phyloP scores from a whole-genome alignment of 1,284 basidiomycete species.

The Fomes fomentarius region DNA sequence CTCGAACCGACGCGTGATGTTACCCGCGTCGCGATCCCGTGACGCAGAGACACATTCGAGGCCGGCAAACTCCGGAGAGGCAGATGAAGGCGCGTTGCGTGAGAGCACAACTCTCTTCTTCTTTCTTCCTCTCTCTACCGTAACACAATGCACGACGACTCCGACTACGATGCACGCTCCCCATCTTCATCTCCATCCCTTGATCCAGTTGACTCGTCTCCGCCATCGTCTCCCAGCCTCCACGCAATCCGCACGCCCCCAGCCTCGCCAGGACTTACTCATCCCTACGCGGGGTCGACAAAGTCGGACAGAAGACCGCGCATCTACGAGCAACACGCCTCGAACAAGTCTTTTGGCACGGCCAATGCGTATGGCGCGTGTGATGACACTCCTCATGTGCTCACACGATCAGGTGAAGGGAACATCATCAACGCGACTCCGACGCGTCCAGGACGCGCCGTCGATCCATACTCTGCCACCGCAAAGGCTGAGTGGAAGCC shows the following conservation, averaged over 20 bases:
- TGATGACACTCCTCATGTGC: not conserved
- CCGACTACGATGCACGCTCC: not conserved
- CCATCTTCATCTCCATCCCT: conserved; percentile 19
- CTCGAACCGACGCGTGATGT: not conserved
- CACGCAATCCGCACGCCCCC: conserved; percentile 21
- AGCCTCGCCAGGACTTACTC: conserved; percentile 27
- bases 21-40: conserved; percentile 9
- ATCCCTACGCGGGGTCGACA: conserved; percentile 34
- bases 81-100: not conserved
- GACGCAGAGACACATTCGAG: not conserved
- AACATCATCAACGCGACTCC: conserved; percentile 13
- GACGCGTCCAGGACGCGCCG: conserved; percentile 15
- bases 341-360: not conserved
- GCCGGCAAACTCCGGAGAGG: too few species aligned
- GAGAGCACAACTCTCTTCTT: not conserved
- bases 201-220: conserved; percentile 19
- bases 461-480: conserved; percentile 26
- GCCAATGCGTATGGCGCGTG: conserved; percentile 3
- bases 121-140: not conserved
- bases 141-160: not conserved
- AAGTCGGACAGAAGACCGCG: conserved; percentile 28
- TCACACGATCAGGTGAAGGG: conserved; percentile 5
- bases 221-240: conserved; percentile 16
- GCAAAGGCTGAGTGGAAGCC: conserved; percentile 25
- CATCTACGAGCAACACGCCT: conserved; percentile 24